Percentiles rank a stretch among this genome's conserved stretches.
phyloP scores from a whole-genome alignment of 1,284 basidiomycete species.

The Ganoderma leucocontextum region DNA sequence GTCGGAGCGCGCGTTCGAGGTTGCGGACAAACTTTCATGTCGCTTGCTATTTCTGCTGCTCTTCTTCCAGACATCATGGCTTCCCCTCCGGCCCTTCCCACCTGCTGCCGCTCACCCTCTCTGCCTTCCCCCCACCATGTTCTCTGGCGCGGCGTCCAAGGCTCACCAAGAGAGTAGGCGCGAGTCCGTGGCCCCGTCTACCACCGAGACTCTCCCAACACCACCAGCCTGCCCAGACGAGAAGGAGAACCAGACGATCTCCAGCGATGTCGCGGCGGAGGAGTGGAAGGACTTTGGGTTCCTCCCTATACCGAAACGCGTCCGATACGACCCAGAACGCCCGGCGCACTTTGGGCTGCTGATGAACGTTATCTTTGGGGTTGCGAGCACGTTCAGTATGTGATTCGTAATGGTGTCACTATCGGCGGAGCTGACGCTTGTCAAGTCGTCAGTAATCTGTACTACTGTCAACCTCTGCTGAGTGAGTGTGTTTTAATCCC shows the following conservation, averaged over 20 bases:
- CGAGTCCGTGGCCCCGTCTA: conserved; percentile 8
- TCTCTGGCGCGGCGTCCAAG: neutral
- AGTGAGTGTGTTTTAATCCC: conserved; percentile 48
- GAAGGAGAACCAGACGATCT: neutral
- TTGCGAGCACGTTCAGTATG: conserved; percentile 69
- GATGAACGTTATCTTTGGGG: conserved; percentile 71
- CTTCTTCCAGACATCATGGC: conserved; percentile 11
- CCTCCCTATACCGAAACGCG: conserved; percentile 68
- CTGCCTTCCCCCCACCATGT: conserved; percentile 7
- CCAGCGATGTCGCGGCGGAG: neutral
- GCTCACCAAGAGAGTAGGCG: neutral
- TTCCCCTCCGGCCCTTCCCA: neutral
- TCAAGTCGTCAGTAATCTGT: conserved; percentile 62
- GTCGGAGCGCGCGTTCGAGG: neutral
- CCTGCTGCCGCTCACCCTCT: neutral
- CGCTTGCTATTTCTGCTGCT: conserved; percentile 9
- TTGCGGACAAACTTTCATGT: neutral
- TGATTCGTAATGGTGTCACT: conserved; percentile 7
- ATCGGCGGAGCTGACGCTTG: neutral
- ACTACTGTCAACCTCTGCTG: conserved; percentile 78
- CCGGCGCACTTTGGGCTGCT: conserved; percentile 68
- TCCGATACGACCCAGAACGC: conserved; percentile 65
- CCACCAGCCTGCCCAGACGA: neutral
- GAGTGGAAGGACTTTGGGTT: conserved; percentile 61
- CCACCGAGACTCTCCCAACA: conserved; percentile 15